phyloP scores from a whole-genome alignment of 352 stramenopile genomes.

The Phytophthora tentaculata region DNA sequence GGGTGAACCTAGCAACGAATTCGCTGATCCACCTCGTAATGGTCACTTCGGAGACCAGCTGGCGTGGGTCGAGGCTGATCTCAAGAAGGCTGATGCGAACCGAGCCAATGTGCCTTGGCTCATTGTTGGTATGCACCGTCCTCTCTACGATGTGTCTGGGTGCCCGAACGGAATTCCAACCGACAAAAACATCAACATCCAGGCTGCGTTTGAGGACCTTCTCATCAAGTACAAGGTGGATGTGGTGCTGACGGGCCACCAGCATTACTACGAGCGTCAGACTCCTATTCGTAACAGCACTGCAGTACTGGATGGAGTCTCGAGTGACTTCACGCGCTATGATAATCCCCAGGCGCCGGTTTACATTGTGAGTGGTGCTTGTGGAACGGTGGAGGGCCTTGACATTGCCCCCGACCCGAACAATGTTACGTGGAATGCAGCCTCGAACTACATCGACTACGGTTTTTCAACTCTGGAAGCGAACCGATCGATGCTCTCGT shows the following conservation, averaged over 20 bases:
- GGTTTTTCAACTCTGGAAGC: constrained; percentile 41
- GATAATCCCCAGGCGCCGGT: constrained; percentile 42
- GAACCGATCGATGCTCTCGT: constrained; percentile 40
- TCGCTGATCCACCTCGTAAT: constrained; percentile 39
- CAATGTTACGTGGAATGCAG: constrained; percentile 39
- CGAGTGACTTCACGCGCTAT: constrained; percentile 38
- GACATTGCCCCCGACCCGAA: constrained; percentile 22
- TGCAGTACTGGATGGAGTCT: constrained; percentile 35
- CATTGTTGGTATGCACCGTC: constrained; percentile 59
- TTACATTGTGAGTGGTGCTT: constrained; percentile 44
- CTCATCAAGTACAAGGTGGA: constrained; percentile 58
- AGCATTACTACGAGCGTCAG: constrained; percentile 49
- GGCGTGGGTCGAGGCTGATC: constrained; percentile 54
- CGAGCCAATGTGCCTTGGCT: constrained; percentile 55
- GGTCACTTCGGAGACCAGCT: constrained; percentile 61
- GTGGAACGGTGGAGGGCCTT: constrained; percentile 37
- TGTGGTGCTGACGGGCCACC: constrained; percentile 44
- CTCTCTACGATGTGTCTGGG: constrained; percentile 38
- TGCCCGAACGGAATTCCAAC: constrained; percentile 28
- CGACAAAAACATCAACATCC: constrained; percentile 47
- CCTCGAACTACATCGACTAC: constrained; percentile 39
- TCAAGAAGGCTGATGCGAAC: constrained; percentile 54
- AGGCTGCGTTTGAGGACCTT: constrained; percentile 50
- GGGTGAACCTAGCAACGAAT: constrained; percentile 47
- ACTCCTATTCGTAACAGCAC: constrained; percentile 29